Conservation (phyloP, 306 rosid species). For the Ceratonia siliqua region DNA sequence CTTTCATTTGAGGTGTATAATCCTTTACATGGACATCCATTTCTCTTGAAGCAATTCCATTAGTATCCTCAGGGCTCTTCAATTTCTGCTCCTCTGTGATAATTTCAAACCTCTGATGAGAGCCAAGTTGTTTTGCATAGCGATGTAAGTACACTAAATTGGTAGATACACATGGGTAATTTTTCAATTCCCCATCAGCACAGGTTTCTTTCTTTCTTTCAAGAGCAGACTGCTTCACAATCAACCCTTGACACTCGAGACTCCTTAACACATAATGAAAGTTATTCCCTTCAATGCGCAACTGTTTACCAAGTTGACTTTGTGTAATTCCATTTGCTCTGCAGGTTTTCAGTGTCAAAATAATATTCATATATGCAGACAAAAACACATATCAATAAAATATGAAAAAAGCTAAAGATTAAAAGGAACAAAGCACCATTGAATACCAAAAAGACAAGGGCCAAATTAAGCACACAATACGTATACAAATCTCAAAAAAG, state of each 20-base stretch:
- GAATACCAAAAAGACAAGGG: background rate
- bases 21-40: conserved; percentile 69
- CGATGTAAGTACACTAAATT: conserved; percentile 77
- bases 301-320: conserved; percentile 64
- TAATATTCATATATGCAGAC: background rate
- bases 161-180: conserved; percentile 53
- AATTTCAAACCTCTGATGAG: conserved; percentile 72
- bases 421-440: background rate
- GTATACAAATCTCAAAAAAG: background rate
- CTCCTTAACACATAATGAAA: conserved; percentile 63
- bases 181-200: conserved; percentile 46
- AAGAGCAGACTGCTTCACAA: conserved; percentile 69
- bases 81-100: conserved; percentile 45
- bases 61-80: conserved; percentile 30
- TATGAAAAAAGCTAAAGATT: background rate
- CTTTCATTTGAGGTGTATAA: conserved; percentile 71
- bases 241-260: conserved; percentile 82
- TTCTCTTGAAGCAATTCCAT: conserved; percentile 32
- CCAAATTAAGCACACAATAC: background rate
- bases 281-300: conserved; percentile 64
- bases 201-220: conserved; percentile 63
- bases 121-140: conserved; percentile 63
- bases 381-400: background rate
- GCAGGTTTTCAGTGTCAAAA: conserved; percentile 7
- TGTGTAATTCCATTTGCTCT: conserved; percentile 77